Percentiles rank a stretch among this genome's conserved stretches.
Conservation (phyloP, 2,329 filamentous ascomycete species). For the Leptographium galeiforme region DNA sequence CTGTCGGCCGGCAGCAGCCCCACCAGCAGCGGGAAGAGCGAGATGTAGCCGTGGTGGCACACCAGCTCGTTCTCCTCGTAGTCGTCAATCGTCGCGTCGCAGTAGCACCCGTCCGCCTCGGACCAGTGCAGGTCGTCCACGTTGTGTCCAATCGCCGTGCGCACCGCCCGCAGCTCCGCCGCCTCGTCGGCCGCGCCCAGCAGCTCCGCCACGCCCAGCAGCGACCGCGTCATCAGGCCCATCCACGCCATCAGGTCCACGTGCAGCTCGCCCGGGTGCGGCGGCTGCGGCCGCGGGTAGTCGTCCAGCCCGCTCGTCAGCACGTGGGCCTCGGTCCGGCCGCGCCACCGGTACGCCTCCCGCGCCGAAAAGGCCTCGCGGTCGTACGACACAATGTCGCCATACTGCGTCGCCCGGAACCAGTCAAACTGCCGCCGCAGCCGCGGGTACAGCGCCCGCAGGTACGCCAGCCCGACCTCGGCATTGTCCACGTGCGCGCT, state of each 20-base stretch:
- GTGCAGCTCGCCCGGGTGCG: slow-evolving; percentile 90
- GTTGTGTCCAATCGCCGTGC: slow-evolving; percentile 69
- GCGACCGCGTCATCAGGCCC: slow-evolving; percentile 85
- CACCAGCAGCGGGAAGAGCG: slow-evolving; percentile 80
- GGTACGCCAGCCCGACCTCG: slow-evolving; percentile 54
- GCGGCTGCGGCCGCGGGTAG: slow-evolving; percentile 85
- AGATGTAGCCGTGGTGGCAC: slow-evolving; percentile 95
- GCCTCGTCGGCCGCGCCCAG: slow-evolving; percentile 61
- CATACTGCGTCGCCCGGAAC: slow-evolving; percentile 85
- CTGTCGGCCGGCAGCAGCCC: slow-evolving; percentile 65
- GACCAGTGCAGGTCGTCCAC: slow-evolving; percentile 92
- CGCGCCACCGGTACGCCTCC: slow-evolving; percentile 91
- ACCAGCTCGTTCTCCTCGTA: slow-evolving; percentile 83
- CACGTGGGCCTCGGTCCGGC: slow-evolving; percentile 73
- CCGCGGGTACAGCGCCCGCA: slow-evolving; percentile 69
- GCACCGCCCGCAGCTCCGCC: slow-evolving; percentile 53
- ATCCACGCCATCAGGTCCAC: slow-evolving; percentile 94
- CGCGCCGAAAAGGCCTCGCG: slow-evolving; percentile 77
- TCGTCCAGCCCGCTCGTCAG: slow-evolving; percentile 91
- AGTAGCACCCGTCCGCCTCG: slow-evolving; percentile 67
- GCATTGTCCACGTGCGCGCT: slow-evolving; percentile 54
- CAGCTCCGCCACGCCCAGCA: slow-evolving; percentile 63
- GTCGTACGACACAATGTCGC: slow-evolving; percentile 84
- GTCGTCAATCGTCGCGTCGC: slow-evolving; percentile 88
- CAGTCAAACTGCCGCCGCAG: slow-evolving; percentile 84